Conservation (phyloP, 2,329 filamentous ascomycete genomes). For the Microdochium trichocladiopsis region DNA sequence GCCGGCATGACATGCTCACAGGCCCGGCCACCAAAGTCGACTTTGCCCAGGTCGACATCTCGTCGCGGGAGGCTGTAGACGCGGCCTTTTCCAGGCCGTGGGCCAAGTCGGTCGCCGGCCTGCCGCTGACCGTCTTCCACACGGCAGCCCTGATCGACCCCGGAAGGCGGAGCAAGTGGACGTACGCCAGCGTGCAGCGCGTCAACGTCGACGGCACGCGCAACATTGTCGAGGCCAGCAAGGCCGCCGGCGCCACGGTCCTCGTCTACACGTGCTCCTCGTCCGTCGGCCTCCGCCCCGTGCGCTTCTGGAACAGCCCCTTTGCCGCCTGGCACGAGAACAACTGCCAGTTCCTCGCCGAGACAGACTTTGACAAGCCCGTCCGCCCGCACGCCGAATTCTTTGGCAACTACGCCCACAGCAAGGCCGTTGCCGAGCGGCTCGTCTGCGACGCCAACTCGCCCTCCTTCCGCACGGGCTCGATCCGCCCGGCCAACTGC, state of each 20-base stretch:
- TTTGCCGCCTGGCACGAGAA: slow-evolving; percentile 32
- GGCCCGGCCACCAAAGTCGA: slow-evolving; percentile 23
- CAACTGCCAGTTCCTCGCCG: slow-evolving; percentile 36
- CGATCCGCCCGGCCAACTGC: slow-evolving; percentile 43
- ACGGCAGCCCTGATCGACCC: slow-evolving; percentile 47
- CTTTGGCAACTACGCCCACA: slow-evolving; percentile 41
- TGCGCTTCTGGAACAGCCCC: slow-evolving; percentile 33
- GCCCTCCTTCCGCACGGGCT: slow-evolving; percentile 36
- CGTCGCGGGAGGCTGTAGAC: slow-evolving; percentile 31
- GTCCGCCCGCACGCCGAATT: slow-evolving; percentile 32
- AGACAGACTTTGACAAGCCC: slow-evolving; percentile 32
- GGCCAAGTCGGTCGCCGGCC: slow-evolving; percentile 27
- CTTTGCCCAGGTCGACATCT: slow-evolving; percentile 42
- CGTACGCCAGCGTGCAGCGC: slow-evolving; percentile 35
- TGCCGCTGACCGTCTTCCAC: slow-evolving; percentile 50
- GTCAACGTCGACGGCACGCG: slow-evolving; percentile 45
- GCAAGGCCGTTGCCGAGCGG: slow-evolving; percentile 44
- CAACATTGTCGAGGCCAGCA: slow-evolving; percentile 40
- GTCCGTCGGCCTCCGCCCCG: slow-evolving; percentile 34
- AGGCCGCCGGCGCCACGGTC: slow-evolving; percentile 35
- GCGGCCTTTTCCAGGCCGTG: slow-evolving; percentile 41
- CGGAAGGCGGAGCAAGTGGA: slow-evolving; percentile 34
- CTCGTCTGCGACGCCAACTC: slow-evolving; percentile 33
- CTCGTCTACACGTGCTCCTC: slow-evolving; percentile 47
- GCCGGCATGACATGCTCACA: slow-evolving; percentile 30